phyloP scores from a whole-genome alignment of 1,284 basidiomycete species.

The Grifola frondosa region DNA sequence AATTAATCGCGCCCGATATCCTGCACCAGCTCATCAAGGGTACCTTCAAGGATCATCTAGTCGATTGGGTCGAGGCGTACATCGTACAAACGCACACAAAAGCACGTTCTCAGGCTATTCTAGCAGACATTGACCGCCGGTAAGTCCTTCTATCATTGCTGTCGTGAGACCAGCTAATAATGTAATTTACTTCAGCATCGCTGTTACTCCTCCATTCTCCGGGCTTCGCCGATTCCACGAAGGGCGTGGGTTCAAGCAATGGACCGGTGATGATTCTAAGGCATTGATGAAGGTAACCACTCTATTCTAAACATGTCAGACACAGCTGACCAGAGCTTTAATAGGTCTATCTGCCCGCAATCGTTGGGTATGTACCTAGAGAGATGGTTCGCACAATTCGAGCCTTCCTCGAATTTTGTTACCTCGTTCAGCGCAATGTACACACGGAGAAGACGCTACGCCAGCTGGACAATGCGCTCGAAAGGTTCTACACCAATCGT shows the following conservation, averaged over 20 bases:
- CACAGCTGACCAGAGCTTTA: too few relatives aligned
- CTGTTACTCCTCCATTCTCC: constrained; percentile 14
- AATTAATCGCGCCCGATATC: constrained; percentile 7
- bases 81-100: constrained; percentile 4
- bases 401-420: too few relatives aligned
- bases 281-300: constrained; percentile 22
- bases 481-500: too few relatives aligned
- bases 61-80: constrained; percentile 14
- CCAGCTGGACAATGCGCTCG: too few relatives aligned
- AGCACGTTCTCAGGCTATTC: constrained; percentile 1
- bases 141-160: constrained; percentile 3
- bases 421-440: too few relatives aligned
- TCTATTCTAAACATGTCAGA: background rate
- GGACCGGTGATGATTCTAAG: constrained; percentile 24
- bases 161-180: background rate
- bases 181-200: constrained; percentile 7
- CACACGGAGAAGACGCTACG: too few relatives aligned
- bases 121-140: constrained; percentile 23
- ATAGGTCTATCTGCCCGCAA: constrained; percentile 19
- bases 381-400: too few relatives aligned
- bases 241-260: constrained; percentile 24
- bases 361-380: constrained; percentile 16
- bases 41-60: constrained; percentile 21
- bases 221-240: constrained; percentile 18
- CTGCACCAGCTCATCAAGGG: constrained; percentile 15